Evolutionary conservation across 495 filamentous ascomycete species (phyloP), one percentile per base, ranked within the genome.

Genomic region (Penicillium parvum): DNA sequence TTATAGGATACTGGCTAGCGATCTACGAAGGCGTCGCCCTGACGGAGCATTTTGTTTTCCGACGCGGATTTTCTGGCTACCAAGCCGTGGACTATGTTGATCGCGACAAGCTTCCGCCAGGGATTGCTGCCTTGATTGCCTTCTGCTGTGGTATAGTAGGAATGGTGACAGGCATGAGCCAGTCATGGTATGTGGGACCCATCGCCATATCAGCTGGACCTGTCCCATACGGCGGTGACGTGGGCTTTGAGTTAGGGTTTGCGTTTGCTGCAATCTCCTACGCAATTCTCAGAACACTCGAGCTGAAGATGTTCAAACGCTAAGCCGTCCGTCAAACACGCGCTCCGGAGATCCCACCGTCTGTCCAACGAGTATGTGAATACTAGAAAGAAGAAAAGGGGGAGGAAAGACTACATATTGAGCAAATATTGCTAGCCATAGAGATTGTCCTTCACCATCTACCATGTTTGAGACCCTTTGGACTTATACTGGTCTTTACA

Each of bases 221-320:
- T 4, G 21, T 20, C 4, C 30, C 45, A 23, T 69, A 50, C 21
- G 73, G 76, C 12, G 76, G 77, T 2, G 77, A 81, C 57, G 71
- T 81, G 30, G 77, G 76, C 10, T 78, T 81, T 45, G 76, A 81
- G 61, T 34, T 78, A 38, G 76, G 75, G 0, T 72, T 79, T 49
- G 66, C 63, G 0, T 55, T 78, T 12, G 67, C 66, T 16, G 64
- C 60, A 5, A 4, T 72, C 45, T 52, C 79, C 23, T 80, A 80
- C 40, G 18, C 29, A 2, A 23, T 46, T 8, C 12, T 53, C 12
- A 38, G 50, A 18, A 30, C 27, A 1, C 14, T 49, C 29, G 50
- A 53, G 22, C 15, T 46, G 19, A 38, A 26, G 11, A 15, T 46
- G 0, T 32, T 46, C 7, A 32, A 40, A 10, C 33, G 41, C n/a